Percentiles rank a stretch among this genome's conserved stretches.
phyloP scores from a whole-genome alignment of 495 filamentous ascomycete species.

The Xylaria acuta region DNA sequence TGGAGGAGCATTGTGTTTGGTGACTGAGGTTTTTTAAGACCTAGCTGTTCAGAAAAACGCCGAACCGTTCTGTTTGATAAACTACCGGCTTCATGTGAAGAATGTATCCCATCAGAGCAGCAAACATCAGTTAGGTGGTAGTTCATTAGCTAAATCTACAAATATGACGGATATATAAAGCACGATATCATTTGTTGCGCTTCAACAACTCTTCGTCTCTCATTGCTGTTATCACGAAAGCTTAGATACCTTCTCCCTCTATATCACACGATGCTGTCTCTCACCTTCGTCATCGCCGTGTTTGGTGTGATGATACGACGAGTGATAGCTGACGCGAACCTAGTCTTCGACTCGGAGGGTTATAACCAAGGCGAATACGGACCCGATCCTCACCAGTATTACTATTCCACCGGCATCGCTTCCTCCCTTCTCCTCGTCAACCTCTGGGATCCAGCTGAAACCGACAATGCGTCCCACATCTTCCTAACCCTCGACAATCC shows the following conservation, averaged over 20 bases:
- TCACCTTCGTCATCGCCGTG: not conserved
- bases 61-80: not conserved
- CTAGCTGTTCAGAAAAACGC: not conserved
- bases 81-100: not conserved
- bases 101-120: not conserved
- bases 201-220: not conserved
- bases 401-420: constrained; percentile 20
- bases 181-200: not conserved
- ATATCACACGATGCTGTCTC: constrained; percentile 9
- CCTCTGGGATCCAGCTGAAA: constrained; percentile 19
- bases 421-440: constrained; percentile 30
- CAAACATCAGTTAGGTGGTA: not conserved
- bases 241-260: no score
- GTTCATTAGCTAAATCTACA: not conserved
- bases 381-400: constrained; percentile 27
- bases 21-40: not conserved
- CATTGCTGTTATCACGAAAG: not conserved
- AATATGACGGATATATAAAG: not conserved
- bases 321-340: constrained; percentile 3
- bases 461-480: constrained; percentile 24
- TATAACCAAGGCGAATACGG: constrained; percentile 26
- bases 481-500: constrained; percentile 19
- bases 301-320: not conserved
- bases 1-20: not conserved
- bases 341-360: constrained; percentile 18